A percentile compares a stretch with the other conserved stretches of the same genome.
Evolutionary conservation across 78 protist species (phyloP).

Genomic region (Pigoraptor vietnamica): DNA sequence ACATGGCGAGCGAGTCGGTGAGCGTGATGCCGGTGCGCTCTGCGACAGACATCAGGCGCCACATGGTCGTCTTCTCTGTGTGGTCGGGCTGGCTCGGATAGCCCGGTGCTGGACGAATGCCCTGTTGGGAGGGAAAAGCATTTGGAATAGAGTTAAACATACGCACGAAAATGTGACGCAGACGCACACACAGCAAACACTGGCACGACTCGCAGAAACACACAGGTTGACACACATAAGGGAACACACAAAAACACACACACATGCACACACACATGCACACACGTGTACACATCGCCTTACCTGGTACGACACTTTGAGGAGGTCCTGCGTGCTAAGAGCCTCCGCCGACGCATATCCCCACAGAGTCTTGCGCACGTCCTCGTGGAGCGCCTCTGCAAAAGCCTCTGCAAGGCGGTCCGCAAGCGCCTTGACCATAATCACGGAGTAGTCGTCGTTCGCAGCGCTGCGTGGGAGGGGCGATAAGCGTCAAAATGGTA

Average conservation of each 20-base stretch:
- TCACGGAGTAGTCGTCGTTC: constrained; percentile 82
- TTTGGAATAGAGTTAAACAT: background rate
- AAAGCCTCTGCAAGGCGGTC: constrained; percentile 70
- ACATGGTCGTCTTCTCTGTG: constrained; percentile 90
- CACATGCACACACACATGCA: too few relatives aligned
- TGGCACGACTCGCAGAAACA: too few relatives aligned
- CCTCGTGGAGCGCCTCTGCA: constrained; percentile 89
- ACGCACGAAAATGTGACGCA: too few relatives aligned
- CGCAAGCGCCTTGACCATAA: constrained; percentile 92
- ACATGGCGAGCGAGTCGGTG: constrained; percentile 93
- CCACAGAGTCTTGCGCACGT: constrained; percentile 86
- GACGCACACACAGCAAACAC: too few relatives aligned
- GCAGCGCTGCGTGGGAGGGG: too few relatives aligned
- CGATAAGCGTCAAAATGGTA: background rate
- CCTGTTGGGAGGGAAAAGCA: constrained; percentile 60
- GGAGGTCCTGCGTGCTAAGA: constrained; percentile 64
- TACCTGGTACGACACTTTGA: constrained; percentile 62
- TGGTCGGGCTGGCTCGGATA: constrained; percentile 99
- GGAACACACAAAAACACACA: background rate
- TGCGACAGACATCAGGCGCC: constrained; percentile 58
- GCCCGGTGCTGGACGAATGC: constrained; percentile 99
- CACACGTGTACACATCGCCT: too few relatives aligned
- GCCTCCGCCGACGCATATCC: constrained; percentile 79
- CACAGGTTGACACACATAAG: too few relatives aligned
- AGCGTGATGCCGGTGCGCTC: constrained; percentile 46